Conservation (phyloP, 176 grass and related monocot species). For the Miscanthus lutarioriparius region DNA sequence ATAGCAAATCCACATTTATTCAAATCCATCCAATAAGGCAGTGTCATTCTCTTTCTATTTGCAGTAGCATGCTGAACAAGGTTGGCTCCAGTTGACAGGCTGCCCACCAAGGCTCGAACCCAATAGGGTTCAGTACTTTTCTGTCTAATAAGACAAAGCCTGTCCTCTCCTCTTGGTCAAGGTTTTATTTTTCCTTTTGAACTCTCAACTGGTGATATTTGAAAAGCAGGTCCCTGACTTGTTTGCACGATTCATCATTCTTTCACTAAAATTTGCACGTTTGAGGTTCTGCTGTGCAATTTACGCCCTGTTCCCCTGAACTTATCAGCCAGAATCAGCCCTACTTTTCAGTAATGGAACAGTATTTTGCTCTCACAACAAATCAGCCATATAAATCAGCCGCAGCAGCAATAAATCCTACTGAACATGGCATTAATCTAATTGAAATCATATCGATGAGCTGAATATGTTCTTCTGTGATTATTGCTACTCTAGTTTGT, state of each 20-base stretch:
- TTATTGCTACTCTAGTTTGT: neutral
- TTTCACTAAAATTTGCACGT: neutral
- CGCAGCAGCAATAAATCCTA: no score
- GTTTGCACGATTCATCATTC: no score
- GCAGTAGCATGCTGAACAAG: neutral
- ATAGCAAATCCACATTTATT: neutral
- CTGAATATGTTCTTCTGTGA: neutral
- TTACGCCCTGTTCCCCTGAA: no score
- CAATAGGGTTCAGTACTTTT: neutral
- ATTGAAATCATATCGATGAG: neutral
- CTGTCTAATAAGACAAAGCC: neutral
- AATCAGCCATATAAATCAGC: no score
- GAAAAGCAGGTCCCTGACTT: neutral
- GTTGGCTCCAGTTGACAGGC: neutral
- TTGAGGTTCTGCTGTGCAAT: neutral
- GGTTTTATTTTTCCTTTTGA: neutral
- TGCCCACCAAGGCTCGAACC: neutral
- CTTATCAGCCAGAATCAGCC: no score
- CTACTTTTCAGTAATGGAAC: no score
- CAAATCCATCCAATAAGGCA: neutral
- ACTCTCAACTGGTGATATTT: neutral
- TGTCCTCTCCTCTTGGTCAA: neutral
- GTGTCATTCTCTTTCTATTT: neutral
- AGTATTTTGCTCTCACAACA: no score
- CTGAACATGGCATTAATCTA: no score